Evolutionary conservation across 495 filamentous ascomycete genomes (phyloP), one percentile per base, ranked within the genome.

Genomic region (Tetracladium marchalianum): DNA sequence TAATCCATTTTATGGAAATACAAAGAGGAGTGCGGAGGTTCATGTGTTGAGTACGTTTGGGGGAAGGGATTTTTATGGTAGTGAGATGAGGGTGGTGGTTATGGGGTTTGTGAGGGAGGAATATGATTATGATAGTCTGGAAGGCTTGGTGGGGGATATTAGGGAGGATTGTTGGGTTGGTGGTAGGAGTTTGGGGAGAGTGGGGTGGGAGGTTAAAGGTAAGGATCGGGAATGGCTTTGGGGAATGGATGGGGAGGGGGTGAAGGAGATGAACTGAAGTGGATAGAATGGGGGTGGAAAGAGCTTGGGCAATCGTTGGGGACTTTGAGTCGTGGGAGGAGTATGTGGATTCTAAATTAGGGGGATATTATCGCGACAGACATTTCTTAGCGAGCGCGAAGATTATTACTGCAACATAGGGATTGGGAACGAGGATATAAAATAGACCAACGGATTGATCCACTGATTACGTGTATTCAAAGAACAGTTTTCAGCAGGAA

Each of bases 1-100:
- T 71, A 95, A 95, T 58, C 88, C 89, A 0, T 93, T 87, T 64
- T 95, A 93, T 68, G 89, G 87, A 61, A 95, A 96, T 63, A 75
- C 75, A 17, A 77, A 82, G 34, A 74, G 86, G 15, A 82, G 76
- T 34, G 85, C 90, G 54, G 92, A 97, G 74, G 90, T 96, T 52
- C 90, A 97, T 64, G 74, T 98, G 46, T 72, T 98, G 67, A 81
- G 85, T 66, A 53, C 48, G 48, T 94, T 81, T 69, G 65, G 31
- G 50, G 22, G 3, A 27, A 65, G 59, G 34, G 86, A 96, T 59
- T 98, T 98, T 71, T 98, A 98, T 68, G 82, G 72, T 37, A 75
- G 71, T 6, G 68, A 74, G 41, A 82, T 98, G 69, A 80, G 85
- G 41, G 69, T 97, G 5, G 54, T 85, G 17, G 75, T 98, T 49